Evolutionary conservation across 331 rosid species (phyloP), one percentile per base, ranked within the genome.

Genomic region (Ulmus americana): DNA sequence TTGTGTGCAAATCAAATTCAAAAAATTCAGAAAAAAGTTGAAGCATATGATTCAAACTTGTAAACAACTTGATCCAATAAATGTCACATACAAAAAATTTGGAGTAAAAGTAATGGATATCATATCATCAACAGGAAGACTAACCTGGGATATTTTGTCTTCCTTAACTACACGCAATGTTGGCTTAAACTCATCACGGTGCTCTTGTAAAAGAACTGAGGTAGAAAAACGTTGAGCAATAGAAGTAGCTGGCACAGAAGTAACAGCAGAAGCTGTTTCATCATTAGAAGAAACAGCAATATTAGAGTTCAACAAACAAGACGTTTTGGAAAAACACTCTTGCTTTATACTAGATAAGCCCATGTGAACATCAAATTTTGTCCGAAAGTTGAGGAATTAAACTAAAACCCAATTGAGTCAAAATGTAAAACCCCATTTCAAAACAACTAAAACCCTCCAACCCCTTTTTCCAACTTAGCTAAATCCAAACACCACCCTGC

Each of bases 151-250:
- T 68, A 83, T 38, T 67, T 70, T 83, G 39, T 80, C 89, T 71
- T 83, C 84, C 84, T 82, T 77, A 7, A 74, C 70, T 62, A 77
- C 45, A 61, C 78, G 83, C 74, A 77, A 38, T 50, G 69, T 77
- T 77, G 88, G 69, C 79, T 76, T 80, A 63, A 71, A 76, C 61
- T 90, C 90, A 59, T 85, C 82, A 7, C 80, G 82, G 74, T 83
- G 95, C 72, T 87, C 95, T 80, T 85, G 90, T 67, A 74, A 68
- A 67, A 82, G 83, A 83, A 85, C 85, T 9, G 94, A 82, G 65
- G 85, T 74, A 41, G 85, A 81, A 74, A 84, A 83, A 58, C 78
- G 81, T 49, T 76, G 90, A 13, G 82, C 70, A 57, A 80, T 55
- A 70, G 61, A 68, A 59, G 80, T 65, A 61, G 80, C 55, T 45